Base-by-base conservation (phyloP, 331 rosid species). In the Acacia pycnantha region DNA sequence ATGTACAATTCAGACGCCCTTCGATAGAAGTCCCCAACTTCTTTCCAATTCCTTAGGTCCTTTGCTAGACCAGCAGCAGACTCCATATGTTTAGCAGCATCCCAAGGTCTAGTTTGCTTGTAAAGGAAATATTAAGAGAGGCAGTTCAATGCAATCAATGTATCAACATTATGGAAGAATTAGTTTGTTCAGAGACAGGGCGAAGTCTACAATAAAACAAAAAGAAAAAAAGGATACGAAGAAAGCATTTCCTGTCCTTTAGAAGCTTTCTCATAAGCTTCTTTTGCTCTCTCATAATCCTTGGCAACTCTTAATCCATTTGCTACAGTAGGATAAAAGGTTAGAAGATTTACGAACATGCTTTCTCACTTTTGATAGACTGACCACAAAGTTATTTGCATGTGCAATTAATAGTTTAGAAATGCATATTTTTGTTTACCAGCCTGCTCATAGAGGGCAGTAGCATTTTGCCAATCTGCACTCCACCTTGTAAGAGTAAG, bases 61-160 rank as follows among this genome's bases (percentile, higher is more conserved):
- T 95, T 95, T 37, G 97, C 99, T 51, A 90, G 85, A 83, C 88
- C 93, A 73, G 91, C 98, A 3, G 99, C 98, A 80, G 99, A 93
- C 86, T 95, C 99, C 97, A 95, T 93, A 85, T 90, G 98, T 87
- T 90, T 93, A 77, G 99, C 98, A 24, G 99, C 97, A 79, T 95
- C 98, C 99, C 99, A 93, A 64, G 96, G 98, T 87, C 99, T 95
- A 73, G 79, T 80, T 78, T 26, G 78, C 84, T 81, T 41, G 89
- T 90, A 75, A 88, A 92, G 92, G 94, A 80, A 54, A 80, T 48
- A 79, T 41, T 51, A 4, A 50, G 72, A 67, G 65, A 53, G 27
- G 77, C 73, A 77, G 43, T 74, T 77, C 59, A 79, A 79, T n/a
- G 21, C 11, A 65, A 40, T 31, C 40, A 78, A 78, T 35, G 76